Evolutionary conservation across 139 green algal genomes (phyloP), one percentile per base, ranked within the genome.

Genomic region (Micromonas pusilla): DNA sequence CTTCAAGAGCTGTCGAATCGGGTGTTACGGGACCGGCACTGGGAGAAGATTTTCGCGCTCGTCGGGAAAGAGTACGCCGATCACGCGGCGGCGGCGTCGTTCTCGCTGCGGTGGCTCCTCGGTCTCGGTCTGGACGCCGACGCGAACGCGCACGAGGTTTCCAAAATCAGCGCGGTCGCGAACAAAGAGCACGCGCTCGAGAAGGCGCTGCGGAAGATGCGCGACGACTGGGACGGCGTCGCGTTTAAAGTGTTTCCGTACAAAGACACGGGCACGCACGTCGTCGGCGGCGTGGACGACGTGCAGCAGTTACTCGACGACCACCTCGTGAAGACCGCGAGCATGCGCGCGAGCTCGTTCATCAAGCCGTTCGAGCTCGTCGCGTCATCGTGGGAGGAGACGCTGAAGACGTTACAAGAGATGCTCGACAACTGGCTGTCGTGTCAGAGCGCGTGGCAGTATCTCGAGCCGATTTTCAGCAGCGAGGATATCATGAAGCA

Each of bases 391-490:
- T 88, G 82, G 81, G 82, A 86, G 70, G 38, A 65, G 66, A 85
- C 79, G 71, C 81, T 88, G 28, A 85, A 85, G 64, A 79, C 39
- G 37, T 77, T 88, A 66, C 81, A 88, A 78, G 87, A 95, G 62
- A 93, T 90, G 32, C 31, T 95, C 76, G 90, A 95, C 76, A 83
- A 88, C 77, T 95, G 90, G 89, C 87, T 95, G 1, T 80, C 83
- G 81, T 82, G 77, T 57, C 90, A 93, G 81, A 81, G 86, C 70
- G 85, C 80, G 45, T 96, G 91, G 91, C 87, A 93, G 45, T 94
- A 94, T 83, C 72, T 94, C 67, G 89, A 94, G 85, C 90, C 90
- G 32, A 94, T 94, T 77, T 96, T 96, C 81, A 87, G 91, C 38
- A 85, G 54, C 13, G 90, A 94, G 37, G 91, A 96, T 81, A 94